Percentiles rank a stretch among this genome's conserved stretches.
Conservation (phyloP, 345 rosid genomes). For the Brassica juncea region DNA sequence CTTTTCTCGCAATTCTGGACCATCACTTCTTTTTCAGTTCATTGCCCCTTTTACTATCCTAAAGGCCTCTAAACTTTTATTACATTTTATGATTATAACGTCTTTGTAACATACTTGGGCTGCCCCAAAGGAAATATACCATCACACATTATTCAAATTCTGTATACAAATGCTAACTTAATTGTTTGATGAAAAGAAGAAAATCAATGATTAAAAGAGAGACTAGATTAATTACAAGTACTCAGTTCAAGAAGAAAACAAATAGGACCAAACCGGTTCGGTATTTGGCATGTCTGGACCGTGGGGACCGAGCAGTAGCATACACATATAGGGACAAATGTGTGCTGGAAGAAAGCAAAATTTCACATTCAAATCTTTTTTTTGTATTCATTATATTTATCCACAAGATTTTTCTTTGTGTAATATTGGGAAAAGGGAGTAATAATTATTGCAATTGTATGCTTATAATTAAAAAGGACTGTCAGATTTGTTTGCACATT, state of each 20-base stretch:
- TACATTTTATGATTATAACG: neutral
- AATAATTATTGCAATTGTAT: conserved; percentile 39
- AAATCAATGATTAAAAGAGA: neutral
- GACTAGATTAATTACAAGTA: conserved; percentile 17
- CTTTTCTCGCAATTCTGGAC: conserved; percentile 38
- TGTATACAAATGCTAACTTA: neutral
- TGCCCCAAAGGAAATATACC: neutral
- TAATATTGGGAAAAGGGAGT: conserved; percentile 30
- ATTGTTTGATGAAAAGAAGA: neutral
- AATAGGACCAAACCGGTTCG: conserved; percentile 43
- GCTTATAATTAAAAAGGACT: conserved; percentile 39
- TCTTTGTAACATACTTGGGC: neutral
- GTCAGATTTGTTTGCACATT: conserved; percentile 40
- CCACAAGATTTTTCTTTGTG: conserved; percentile 6
- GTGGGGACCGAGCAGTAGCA: conserved; percentile 40
- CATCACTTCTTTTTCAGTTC: conserved; percentile 27
- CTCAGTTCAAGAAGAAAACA: conserved; percentile 10
- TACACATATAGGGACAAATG: conserved; percentile 32
- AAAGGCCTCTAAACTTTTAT: neutral
- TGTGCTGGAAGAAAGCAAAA: conserved; percentile 41
- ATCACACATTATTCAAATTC: neutral
- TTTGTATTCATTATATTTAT: neutral
- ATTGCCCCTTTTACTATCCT: conserved; percentile 14
- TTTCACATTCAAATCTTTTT: conserved; percentile 20
- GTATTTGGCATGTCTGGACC: conserved; percentile 38